phyloP scores from a whole-genome alignment of 345 rosid genomes.

The Populus alba region DNA sequence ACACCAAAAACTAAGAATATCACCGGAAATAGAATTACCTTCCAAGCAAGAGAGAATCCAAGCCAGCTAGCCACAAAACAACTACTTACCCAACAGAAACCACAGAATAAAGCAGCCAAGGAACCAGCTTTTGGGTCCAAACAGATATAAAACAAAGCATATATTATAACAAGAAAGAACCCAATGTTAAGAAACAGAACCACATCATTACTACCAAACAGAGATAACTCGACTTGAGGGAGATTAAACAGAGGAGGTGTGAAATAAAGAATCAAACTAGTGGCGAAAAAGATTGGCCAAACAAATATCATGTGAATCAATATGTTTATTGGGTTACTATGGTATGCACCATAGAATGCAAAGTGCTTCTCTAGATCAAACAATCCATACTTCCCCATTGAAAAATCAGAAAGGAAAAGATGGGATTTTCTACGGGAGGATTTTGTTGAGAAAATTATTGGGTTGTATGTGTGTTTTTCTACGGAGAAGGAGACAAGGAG shows the following conservation, averaged over 20 bases:
- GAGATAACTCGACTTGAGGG: constrained; percentile 29
- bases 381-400: constrained; percentile 42
- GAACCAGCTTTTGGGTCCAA: constrained; percentile 55
- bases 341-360: constrained; percentile 94
- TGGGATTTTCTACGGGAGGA: not conserved
- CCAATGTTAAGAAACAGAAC: constrained; percentile 48
- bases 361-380: constrained; percentile 77
- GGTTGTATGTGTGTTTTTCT: not conserved
- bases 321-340: constrained; percentile 66
- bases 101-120: constrained; percentile 55
- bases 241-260: constrained; percentile 47
- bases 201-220: constrained; percentile 30
- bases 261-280: constrained; percentile 46
- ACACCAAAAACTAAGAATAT: not conserved
- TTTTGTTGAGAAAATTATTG: not conserved
- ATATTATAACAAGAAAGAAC: constrained; percentile 43
- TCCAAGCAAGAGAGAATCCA: constrained; percentile 57
- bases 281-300: constrained; percentile 64
- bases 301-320: constrained; percentile 51
- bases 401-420: not conserved
- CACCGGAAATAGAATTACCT: constrained; percentile 27
- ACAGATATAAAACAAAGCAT: constrained; percentile 44
- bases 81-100: constrained; percentile 45
- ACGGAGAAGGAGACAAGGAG: not conserved
- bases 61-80: constrained; percentile 40